Evolutionary conservation across 768 basidiomycete genomes (phyloP), one percentile per base, ranked within the genome.

Genomic region (Lactifluus volemus): DNA sequence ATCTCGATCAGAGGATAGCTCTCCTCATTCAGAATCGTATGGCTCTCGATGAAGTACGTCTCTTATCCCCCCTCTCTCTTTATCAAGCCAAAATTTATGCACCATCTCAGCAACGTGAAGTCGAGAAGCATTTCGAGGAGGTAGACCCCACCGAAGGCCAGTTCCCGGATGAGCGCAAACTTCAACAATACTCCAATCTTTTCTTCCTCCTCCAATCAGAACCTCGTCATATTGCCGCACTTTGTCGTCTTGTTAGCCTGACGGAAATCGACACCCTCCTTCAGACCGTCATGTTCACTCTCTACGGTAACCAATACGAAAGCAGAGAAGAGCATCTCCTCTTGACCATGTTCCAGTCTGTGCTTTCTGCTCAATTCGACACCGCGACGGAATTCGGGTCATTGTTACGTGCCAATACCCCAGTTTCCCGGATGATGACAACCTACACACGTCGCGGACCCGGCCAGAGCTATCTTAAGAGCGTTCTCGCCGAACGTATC

Each of bases 391-490:
- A 99, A 73, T 98, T 99, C 67, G 95, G 96, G n/a, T 98, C 96
- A 5, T 81, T 99, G 11, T 84, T 99, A 32, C 91, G 97, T 56
- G 97, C 97, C 61, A 99, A 99, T 74, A 99, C 97, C 53, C 97
- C 97, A 50, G 97, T 99, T 25, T 98, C 94, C 52, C 88, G 97
- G 42, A 99, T 99, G 97, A 99, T 99, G 97, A 99, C 97, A 49
- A 98, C 97, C 19, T 99, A 99, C 75, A 98, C 97, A 55, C 90
- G 97, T 62, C 89, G 97, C 58, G 97, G 97, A 60, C 97, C 97
- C 1, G 97, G 97, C 59, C 97, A 98, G 74, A 94, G 92, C 68
- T 99, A 98, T 73, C 84, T 99, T 65, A 99, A 99, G 79, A 88
- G 89, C 64, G 95, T 98, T 32, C 80, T 99, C 50, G 95, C 97